Conservation (phyloP, 306 rosid species). For the Alnus glutinosa region DNA sequence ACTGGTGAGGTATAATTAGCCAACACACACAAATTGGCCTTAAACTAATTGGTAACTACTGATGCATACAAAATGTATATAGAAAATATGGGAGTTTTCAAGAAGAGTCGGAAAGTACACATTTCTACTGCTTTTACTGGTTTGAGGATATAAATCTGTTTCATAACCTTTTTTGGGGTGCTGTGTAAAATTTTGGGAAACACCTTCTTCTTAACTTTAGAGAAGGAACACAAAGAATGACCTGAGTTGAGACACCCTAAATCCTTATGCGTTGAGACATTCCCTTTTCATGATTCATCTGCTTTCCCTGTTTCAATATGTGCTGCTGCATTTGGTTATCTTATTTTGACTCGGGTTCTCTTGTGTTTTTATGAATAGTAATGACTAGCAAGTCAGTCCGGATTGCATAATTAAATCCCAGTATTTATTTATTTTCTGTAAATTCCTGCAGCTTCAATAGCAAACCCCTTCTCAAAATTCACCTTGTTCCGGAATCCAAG, state of each 20-base stretch:
- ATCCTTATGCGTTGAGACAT: background rate
- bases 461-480: constrained; percentile 40
- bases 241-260: background rate
- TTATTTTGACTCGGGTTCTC: background rate
- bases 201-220: background rate
- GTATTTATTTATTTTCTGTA: constrained; percentile 24
- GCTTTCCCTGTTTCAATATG: constrained; percentile 13
- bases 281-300: constrained; percentile 1
- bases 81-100: background rate
- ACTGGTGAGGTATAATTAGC: background rate
- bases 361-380: constrained; percentile 7
- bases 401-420: constrained; percentile 22
- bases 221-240: background rate
- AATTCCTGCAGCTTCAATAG: constrained; percentile 63
- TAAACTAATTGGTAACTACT: background rate
- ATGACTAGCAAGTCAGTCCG: constrained; percentile 6
- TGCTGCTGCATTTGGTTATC: constrained; percentile 13
- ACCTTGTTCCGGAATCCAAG: constrained; percentile 61
- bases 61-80: background rate
- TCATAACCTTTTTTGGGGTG: background rate
- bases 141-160: background rate
- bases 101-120: background rate
- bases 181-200: background rate
- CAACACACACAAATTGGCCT: background rate
- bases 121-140: background rate